Percentiles rank a stretch among this genome's conserved stretches.
phyloP scores from a whole-genome alignment of 345 rosid genomes.

The Acer yangbiense region DNA sequence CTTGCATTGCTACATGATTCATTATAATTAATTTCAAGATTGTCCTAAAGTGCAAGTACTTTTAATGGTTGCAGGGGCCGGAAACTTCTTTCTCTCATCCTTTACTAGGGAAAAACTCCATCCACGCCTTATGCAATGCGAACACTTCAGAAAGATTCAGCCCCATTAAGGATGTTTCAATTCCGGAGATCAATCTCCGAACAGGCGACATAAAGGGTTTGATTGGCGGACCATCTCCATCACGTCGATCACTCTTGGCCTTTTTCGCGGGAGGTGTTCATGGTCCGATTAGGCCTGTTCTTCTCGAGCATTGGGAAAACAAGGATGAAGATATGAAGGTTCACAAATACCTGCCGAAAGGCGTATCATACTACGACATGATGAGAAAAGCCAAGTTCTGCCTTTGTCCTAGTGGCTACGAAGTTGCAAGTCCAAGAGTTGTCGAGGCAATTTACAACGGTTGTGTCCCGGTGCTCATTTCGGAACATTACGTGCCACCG shows the following conservation, averaged over 20 bases:
- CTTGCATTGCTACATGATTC: background rate
- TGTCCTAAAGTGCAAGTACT: background rate
- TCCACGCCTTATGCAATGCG: constrained; percentile 83
- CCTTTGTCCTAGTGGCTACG: constrained; percentile 91
- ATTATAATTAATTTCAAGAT: background rate
- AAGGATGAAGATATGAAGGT: constrained; percentile 70
- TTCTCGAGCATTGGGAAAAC: constrained; percentile 85
- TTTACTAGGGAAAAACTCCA: constrained; percentile 56
- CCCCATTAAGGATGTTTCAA: constrained; percentile 74
- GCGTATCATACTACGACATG: constrained; percentile 68
- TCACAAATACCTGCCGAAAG: constrained; percentile 71
- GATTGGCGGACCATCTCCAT: constrained; percentile 81
- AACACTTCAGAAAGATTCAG: constrained; percentile 87
- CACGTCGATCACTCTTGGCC: constrained; percentile 70
- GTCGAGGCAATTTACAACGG: constrained; percentile 85
- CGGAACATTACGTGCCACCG: constrained; percentile 82
- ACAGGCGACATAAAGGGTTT: constrained; percentile 57
- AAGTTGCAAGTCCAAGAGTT: constrained; percentile 87
- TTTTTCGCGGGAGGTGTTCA: constrained; percentile 95
- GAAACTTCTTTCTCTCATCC: constrained; percentile 68
- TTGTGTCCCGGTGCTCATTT: constrained; percentile 83
- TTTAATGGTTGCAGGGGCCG: constrained; percentile 44
- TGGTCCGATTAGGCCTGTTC: constrained; percentile 84
- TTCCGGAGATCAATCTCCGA: constrained; percentile 81
- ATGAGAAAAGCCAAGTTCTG: constrained; percentile 81